Evolutionary conservation across 495 filamentous ascomycete species (phyloP).

Genomic region (Neurospora sp.): DNA sequence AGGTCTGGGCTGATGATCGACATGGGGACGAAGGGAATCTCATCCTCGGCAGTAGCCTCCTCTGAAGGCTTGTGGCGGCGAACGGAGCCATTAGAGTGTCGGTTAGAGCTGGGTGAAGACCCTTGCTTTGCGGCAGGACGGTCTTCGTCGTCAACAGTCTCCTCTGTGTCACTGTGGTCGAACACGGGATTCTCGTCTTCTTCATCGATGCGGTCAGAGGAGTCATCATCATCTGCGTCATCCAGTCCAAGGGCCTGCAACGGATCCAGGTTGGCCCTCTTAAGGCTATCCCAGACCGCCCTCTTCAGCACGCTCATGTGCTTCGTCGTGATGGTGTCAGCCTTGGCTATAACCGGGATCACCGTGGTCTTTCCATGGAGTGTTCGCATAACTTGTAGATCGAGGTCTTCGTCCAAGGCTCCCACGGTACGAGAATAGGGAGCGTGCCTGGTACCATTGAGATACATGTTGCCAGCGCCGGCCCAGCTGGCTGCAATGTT

Average conservation of each 20-base stretch:
- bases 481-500: conserved; percentile 64
- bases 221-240: conserved; percentile 54
- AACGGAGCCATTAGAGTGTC: conserved; percentile 40
- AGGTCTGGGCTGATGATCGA: conserved; percentile 90
- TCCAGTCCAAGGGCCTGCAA: conserved; percentile 77
- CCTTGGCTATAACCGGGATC: conserved; percentile 93
- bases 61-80: conserved; percentile 30
- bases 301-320: conserved; percentile 93
- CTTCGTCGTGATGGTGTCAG: conserved; percentile 84
- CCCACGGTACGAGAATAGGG: conserved; percentile 43
- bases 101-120: conserved; percentile 29
- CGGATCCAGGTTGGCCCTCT: conserved; percentile 78
- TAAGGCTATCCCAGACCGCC: conserved; percentile 79
- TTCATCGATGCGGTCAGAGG: conserved; percentile 46
- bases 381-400: conserved; percentile 79
- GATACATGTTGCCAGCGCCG: conserved; percentile 42
- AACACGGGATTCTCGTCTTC: conserved; percentile 47
- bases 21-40: conserved; percentile 62
- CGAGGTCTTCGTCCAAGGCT: conserved; percentile 77
- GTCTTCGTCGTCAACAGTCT: conserved; percentile 15
- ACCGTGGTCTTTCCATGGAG: conserved; percentile 93
- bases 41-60: conserved; percentile 25
- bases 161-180: conserved; percentile 13
- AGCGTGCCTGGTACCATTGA: conserved; percentile 38
- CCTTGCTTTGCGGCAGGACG: conserved; percentile 24